phyloP scores from a whole-genome alignment of 2,329 filamentous ascomycete species.

The Orbilia blumenaviensis region DNA sequence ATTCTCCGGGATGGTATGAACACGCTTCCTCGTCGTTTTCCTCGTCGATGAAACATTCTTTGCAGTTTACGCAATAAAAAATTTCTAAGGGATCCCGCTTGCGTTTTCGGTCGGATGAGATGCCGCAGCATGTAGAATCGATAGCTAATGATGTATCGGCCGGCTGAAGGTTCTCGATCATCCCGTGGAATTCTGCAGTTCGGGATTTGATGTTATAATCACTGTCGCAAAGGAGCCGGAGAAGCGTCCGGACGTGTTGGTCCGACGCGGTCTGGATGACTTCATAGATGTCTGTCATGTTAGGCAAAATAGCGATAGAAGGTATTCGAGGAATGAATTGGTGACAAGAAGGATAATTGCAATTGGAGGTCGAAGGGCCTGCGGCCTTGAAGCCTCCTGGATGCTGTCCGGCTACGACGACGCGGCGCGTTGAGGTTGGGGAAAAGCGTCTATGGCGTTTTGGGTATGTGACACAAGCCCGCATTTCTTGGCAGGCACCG shows the following conservation, averaged over 20 bases:
- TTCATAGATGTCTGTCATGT: conserved; percentile 46
- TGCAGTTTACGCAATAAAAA: conserved; percentile 41
- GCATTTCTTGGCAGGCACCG: conserved; percentile 15
- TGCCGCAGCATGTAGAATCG: not conserved
- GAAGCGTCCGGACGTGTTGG: conserved; percentile 45
- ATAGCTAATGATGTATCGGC: not conserved
- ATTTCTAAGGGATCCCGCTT: conserved; percentile 26
- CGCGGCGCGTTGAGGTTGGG: conserved; percentile 20
- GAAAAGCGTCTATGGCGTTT: conserved; percentile 13
- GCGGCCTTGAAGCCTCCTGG: not conserved
- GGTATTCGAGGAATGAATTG: too few relatives aligned
- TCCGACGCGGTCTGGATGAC: conserved; percentile 48
- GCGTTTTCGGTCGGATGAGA: conserved; percentile 23
- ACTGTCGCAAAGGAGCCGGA: conserved; percentile 49
- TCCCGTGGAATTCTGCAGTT: conserved; percentile 24
- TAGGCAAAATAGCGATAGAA: not conserved
- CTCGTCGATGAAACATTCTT: conserved; percentile 39
- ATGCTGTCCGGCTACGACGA: not conserved
- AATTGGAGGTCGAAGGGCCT: not conserved
- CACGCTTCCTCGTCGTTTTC: conserved; percentile 36
- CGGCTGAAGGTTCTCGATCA: conserved; percentile 19
- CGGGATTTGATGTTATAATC: conserved; percentile 22
- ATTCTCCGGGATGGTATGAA: conserved; percentile 44
- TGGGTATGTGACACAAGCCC: conserved; percentile 17
- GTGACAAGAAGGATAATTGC: not conserved